Evolutionary conservation across 768 basidiomycete species (phyloP).

Genomic region (Tylopilus balloui): DNA sequence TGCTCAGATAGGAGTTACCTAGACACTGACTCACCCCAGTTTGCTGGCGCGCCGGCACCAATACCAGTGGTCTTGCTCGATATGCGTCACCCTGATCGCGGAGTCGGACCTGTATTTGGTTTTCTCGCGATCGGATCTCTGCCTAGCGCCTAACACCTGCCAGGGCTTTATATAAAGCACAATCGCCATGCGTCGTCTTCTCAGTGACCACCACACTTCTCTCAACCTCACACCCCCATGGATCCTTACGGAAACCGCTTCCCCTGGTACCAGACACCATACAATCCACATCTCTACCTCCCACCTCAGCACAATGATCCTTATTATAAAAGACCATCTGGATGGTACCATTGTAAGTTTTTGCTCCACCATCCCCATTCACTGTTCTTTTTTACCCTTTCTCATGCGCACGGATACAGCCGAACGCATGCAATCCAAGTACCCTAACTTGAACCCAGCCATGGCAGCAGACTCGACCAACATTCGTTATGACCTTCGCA

Average conservation of each 20-base stretch:
- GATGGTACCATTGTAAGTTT: slow-evolving; percentile 18
- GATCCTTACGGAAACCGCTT: slow-evolving; percentile 20
- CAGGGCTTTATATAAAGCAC: slow-evolving; percentile 11
- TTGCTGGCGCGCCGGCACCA: neutral
- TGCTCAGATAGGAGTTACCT: neutral
- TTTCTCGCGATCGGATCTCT: neutral
- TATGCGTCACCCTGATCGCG: neutral
- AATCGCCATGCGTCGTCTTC: neutral
- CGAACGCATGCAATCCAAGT: slow-evolving; percentile 33
- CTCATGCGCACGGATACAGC: slow-evolving; percentile 4
- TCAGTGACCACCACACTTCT: neutral
- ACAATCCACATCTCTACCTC: slow-evolving; percentile 30
- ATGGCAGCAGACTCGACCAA: slow-evolving; percentile 50
- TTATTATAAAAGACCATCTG: slow-evolving; percentile 8
- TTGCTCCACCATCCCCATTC: neutral
- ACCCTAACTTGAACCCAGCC: slow-evolving; percentile 49
- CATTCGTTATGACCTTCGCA: slow-evolving; percentile 47
- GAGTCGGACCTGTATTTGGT: slow-evolving; percentile 8
- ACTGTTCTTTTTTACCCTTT: neutral
- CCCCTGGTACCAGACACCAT: slow-evolving; percentile 25
- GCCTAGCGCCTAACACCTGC: slow-evolving; percentile 7
- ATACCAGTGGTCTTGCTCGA: neutral
- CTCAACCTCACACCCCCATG: slow-evolving; percentile 13
- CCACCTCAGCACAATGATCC: slow-evolving; percentile 20
- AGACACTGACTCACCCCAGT: neutral